Conservation (phyloP, 441 rosid species). For the Arabidopsis hybrid region DNA sequence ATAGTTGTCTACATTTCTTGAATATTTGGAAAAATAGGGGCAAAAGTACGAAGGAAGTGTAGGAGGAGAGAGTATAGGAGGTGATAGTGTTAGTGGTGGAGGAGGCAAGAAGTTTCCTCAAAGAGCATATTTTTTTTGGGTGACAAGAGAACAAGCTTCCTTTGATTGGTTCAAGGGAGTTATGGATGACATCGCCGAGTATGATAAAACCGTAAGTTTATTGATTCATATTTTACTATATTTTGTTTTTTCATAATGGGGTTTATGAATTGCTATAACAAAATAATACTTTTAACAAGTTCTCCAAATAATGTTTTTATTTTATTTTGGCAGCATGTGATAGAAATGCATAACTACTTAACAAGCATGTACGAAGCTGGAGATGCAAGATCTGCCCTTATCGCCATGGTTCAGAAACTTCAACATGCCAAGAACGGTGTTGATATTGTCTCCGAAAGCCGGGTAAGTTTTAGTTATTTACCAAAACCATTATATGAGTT, state of each 20-base stretch:
- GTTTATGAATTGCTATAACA: not conserved
- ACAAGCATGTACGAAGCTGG: constrained; percentile 97
- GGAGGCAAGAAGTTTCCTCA: constrained; percentile 64
- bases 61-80: constrained; percentile 46
- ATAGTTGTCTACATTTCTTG: constrained; percentile 1
- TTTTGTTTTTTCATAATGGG: not conserved
- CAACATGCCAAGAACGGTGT: constrained; percentile 96
- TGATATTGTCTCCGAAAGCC: constrained; percentile 89
- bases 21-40: constrained; percentile 31
- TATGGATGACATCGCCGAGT: constrained; percentile 94
- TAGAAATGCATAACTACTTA: constrained; percentile 97
- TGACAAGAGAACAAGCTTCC: constrained; percentile 93
- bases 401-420: constrained; percentile 90
- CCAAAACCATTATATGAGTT: constrained; percentile 1
- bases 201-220: constrained; percentile 61
- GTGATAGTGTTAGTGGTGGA: constrained; percentile 45
- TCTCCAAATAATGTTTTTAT: not conserved
- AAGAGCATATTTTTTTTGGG: constrained; percentile 98
- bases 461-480: constrained; percentile 52
- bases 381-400: constrained; percentile 95
- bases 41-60: constrained; percentile 45
- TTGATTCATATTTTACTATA: not conserved
- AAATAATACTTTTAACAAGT: not conserved
- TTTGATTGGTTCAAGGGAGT: constrained; percentile 99
- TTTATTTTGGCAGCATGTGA: constrained; percentile 58